Base-by-base conservation (phyloP, 305 asterid species). In the Fraxinus angustifolia region DNA sequence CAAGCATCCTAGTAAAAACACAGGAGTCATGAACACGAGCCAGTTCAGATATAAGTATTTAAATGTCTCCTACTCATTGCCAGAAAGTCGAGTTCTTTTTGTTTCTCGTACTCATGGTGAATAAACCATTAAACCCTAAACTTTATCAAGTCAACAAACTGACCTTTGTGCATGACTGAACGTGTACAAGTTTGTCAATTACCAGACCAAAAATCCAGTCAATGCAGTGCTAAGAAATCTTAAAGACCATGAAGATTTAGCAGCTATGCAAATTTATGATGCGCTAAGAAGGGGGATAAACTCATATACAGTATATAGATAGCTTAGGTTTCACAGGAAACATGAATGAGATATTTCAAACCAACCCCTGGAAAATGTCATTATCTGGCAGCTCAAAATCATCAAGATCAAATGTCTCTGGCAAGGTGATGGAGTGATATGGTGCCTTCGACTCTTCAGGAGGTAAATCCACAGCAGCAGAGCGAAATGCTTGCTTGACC, bases 371-470 rank as follows among this genome's bases (percentile, higher is more conserved):
- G 81, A 93, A 90, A 77, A 90, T 89, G 78, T 94, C 98, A 90
- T 83, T 93, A 82, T 96, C 99, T 82, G 98, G 97, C 86, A 94
- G 91, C 91, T 96, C 99, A 87, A 96, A 96, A 88, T 94, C 98
- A 87, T 96, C 99, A 76, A 96, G 99, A 85, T 96, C 98, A 87
- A 96, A 96, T 19, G 96, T 94, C 90, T 96, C 99, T 1, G 99
- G 99, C 91, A 96, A 86, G 71, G 99, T 94, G 88, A 96, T 94
- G 77, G 99, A 93, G 86, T 96, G 95, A 86, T 94, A 94, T 35
- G 98, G 99, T 14, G 99, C 99, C 90, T 91, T 96, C 16, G 99
- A 91, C 85, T 96, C 94, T 91, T 96, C 98, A 28, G 98, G 99
- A 17, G 98, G 99, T 79, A 96, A 89, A 89, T 96, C 98, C 79